Conservation (phyloP, 2,329 filamentous ascomycete genomes). For the Aspergillus eucalypticola region DNA sequence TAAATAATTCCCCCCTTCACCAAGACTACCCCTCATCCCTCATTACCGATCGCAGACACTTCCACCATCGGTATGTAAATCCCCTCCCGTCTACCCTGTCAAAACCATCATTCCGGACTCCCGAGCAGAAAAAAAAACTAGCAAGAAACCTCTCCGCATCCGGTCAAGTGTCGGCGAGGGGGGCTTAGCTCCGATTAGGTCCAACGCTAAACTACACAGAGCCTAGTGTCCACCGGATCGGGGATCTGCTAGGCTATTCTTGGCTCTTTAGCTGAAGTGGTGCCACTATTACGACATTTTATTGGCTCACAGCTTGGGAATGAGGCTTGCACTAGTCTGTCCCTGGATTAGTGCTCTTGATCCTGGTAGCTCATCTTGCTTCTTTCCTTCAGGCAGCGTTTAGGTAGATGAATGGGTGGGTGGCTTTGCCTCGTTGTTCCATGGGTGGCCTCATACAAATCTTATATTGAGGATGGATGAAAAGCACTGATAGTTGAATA, state of each 20-base stretch:
- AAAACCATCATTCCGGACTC: neutral
- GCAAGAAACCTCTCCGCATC: neutral
- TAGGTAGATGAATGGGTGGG: neutral
- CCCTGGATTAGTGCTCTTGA: neutral
- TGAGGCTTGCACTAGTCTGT: neutral
- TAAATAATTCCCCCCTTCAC: neutral
- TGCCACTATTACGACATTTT: neutral
- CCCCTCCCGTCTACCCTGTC: neutral
- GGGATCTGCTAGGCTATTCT: slow-evolving; percentile 7
- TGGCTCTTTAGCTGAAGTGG: neutral
- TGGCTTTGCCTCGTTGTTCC: neutral
- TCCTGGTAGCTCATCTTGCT: neutral
- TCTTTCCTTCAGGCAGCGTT: neutral
- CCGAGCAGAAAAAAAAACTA: neutral
- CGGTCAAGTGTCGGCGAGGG: neutral
- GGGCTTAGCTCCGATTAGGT: slow-evolving; percentile 5
- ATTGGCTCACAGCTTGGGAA: neutral
- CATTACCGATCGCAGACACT: too few species aligned
- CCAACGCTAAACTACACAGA: neutral
- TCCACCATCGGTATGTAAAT: neutral
- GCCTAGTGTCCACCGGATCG: neutral
- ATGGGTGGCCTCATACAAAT: neutral
- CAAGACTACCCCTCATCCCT: too few species aligned
- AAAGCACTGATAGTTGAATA: too few species aligned
- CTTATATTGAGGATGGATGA: too few species aligned